These are phyloP conservation scores for Carex scoparia DNA, from an alignment of 176 grass and related monocot species.

Conservation along the genomic window DNA sequence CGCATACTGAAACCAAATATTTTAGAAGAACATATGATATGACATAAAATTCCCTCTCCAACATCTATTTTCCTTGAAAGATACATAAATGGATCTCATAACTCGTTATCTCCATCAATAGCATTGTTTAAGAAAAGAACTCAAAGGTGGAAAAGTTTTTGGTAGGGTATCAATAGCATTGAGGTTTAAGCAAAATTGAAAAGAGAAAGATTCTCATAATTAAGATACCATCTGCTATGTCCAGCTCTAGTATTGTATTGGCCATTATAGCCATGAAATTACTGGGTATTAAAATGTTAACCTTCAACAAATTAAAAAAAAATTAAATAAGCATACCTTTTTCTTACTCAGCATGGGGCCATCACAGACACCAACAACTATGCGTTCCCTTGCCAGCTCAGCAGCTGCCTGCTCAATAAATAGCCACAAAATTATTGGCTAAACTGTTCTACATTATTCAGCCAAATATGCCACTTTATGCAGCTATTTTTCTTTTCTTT, in stretches of 20 bases:
- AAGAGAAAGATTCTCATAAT: not conserved
- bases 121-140: not conserved
- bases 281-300: not conserved
- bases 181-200: not conserved
- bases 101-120: not conserved
- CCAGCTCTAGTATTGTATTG: not conserved
- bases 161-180: not conserved
- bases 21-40: not conserved
- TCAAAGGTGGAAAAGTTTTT: not conserved
- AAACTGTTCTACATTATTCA: not conserved
- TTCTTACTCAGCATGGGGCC: slow-evolving; percentile 94
- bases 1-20: slow-evolving; percentile 48
- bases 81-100: not conserved
- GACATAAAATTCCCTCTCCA: not conserved
- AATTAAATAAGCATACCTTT: slow-evolving; percentile 31
- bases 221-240: not conserved
- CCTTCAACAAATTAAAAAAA: not conserved
- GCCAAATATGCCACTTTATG: not conserved
- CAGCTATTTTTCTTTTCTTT: not conserved
- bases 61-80: not conserved
- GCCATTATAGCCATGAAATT: too few relatives aligned
- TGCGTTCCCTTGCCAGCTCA: slow-evolving; percentile 53
- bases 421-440: not conserved
- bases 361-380: slow-evolving; percentile 86
- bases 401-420: slow-evolving; percentile 48